phyloP scores from a whole-genome alignment of 805 yeast species.

The Kuraishia ogatae region DNA sequence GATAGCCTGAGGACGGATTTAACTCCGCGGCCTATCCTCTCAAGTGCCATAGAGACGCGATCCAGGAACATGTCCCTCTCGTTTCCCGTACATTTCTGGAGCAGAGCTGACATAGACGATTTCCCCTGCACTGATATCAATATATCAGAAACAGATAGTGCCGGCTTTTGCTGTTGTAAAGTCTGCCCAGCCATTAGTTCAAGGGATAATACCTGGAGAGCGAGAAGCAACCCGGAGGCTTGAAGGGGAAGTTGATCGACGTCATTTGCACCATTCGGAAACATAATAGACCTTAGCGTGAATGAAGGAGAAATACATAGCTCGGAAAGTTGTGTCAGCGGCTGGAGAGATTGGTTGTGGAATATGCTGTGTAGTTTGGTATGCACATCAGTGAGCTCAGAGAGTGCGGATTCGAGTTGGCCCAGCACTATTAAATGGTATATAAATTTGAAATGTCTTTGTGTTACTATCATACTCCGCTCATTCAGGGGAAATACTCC shows the following conservation, averaged over 20 bases:
- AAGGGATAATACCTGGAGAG: not conserved
- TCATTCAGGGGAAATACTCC: not conserved
- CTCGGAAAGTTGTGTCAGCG: not conserved
- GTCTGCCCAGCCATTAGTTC: not conserved
- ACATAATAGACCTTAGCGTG: not conserved
- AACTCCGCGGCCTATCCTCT: not conserved
- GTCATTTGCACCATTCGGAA: not conserved
- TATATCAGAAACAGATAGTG: not conserved
- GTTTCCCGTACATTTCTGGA: not conserved
- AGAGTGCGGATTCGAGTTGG: not conserved
- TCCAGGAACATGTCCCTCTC: not conserved
- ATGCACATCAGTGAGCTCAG: not conserved
- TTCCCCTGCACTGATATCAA: not conserved
- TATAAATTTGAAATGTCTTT: not conserved
- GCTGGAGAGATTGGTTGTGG: not conserved
- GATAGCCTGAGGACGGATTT: not conserved
- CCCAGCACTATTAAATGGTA: not conserved
- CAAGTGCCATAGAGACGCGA: not conserved
- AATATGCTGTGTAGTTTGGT: not conserved
- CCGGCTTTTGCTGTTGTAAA: not conserved
- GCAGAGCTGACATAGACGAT: not conserved
- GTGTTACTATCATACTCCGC: not conserved
- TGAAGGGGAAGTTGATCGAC: not conserved
- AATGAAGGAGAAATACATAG: not conserved
- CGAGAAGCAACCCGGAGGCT: not conserved